Evolutionary conservation across 768 basidiomycete species (phyloP).

Genomic region (Neoboletus brunneissimus): DNA sequence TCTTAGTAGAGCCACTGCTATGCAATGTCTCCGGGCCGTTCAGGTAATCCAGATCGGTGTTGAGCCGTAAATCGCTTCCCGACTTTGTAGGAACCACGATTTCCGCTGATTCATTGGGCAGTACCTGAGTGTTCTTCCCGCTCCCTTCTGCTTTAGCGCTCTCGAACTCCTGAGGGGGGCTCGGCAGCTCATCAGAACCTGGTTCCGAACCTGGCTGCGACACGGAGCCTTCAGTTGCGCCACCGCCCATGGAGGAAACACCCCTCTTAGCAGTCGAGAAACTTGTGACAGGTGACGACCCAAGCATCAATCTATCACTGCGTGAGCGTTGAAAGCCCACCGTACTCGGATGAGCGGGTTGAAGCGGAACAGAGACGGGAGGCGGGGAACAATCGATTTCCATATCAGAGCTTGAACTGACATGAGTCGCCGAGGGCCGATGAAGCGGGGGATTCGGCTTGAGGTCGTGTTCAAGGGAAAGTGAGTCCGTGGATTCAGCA

Average conservation of each 20-base stretch:
- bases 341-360: conserved; percentile 1
- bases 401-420: conserved; percentile 19
- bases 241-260: background rate
- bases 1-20: background rate
- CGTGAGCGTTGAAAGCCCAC: background rate
- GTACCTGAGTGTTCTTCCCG: conserved; percentile 2
- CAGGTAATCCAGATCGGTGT: background rate
- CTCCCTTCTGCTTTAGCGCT: conserved; percentile 11
- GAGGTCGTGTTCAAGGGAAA: conserved; percentile 1
- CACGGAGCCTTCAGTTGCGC: conserved; percentile 5
- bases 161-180: conserved; percentile 14
- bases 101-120: conserved; percentile 9
- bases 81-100: background rate
- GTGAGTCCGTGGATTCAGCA: conserved; percentile 20
- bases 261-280: conserved; percentile 11
- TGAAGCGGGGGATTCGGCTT: conserved; percentile 5
- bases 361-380: conserved; percentile 20
- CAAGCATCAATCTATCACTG: conserved; percentile 7
- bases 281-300: conserved; percentile 16
- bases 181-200: conserved; percentile 15
- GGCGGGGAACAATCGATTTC: conserved; percentile 26
- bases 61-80: conserved; percentile 1
- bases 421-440: conserved; percentile 8
- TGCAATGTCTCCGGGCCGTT: background rate
- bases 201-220: conserved; percentile 13